These are phyloP conservation scores for Vaccinium darrowii DNA, from an alignment of 148 eudicot genomes.

Conservation along the genomic window DNA sequence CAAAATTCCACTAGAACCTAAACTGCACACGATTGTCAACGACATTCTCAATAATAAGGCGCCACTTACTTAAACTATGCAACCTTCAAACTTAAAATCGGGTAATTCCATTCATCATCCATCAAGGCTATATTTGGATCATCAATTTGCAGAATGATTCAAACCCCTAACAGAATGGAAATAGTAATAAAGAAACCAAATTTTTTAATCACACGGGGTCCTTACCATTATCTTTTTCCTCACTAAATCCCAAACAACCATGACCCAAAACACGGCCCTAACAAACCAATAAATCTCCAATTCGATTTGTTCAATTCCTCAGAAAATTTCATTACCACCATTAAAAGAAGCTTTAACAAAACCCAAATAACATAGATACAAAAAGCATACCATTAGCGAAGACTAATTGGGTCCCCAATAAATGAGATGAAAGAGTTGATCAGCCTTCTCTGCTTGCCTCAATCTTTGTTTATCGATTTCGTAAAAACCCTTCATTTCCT, in stretches of 20 bases:
- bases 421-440: slow-evolving; percentile 1
- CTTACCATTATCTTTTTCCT: background rate
- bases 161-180: background rate
- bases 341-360: background rate
- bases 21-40: background rate
- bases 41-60: background rate
- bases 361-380: background rate
- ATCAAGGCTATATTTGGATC: background rate
- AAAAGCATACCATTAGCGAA: background rate
- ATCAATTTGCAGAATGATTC: background rate
- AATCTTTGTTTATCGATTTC: background rate
- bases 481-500: background rate
- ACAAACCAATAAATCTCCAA: background rate
- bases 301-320: background rate
- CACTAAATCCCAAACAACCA: background rate
- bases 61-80: background rate
- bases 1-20: background rate
- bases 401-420: slow-evolving; percentile 9
- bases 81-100: background rate
- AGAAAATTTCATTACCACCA: background rate
- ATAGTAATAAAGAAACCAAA: background rate
- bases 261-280: background rate
- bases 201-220: background rate
- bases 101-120: background rate
- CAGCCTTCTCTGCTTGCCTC: background rate